Percentiles rank a stretch among this genome's conserved stretches.
Conservation (phyloP, 164 flowering plant genomes). For the Magnolia officinalis region DNA sequence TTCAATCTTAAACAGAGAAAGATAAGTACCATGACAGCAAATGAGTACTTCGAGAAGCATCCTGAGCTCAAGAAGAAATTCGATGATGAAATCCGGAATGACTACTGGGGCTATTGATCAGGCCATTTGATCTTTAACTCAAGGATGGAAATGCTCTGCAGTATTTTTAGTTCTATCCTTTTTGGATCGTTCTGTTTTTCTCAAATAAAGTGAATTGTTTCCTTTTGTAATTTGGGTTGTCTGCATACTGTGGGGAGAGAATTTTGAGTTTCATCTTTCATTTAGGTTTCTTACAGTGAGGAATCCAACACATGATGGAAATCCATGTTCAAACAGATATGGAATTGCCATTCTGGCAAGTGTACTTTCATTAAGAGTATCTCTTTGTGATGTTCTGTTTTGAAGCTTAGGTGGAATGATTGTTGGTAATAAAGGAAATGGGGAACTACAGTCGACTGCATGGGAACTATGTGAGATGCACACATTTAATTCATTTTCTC, state of each 20-base stretch:
- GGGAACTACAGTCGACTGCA: too few species aligned
- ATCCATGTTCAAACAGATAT: background rate
- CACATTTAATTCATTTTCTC: too few species aligned
- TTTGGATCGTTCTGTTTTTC: background rate
- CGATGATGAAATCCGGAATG: constrained; percentile 91
- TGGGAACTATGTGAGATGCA: too few species aligned
- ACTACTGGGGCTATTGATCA: constrained; percentile 86
- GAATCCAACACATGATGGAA: background rate
- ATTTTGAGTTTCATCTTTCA: background rate
- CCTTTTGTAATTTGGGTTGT: background rate
- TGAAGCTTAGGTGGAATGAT: background rate
- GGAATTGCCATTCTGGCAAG: background rate
- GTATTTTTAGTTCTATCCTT: constrained; percentile 3
- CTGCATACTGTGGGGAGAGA: background rate
- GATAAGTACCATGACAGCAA: constrained; percentile 88
- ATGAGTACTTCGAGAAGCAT: constrained; percentile 91
- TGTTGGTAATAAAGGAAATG: too few species aligned
- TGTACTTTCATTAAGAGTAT: background rate
- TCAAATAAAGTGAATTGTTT: constrained; percentile 14
- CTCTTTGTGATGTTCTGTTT: background rate
- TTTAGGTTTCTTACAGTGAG: background rate
- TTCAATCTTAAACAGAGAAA: constrained; percentile 49
- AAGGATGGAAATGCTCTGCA: background rate
- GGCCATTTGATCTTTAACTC: background rate
- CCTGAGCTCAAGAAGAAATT: constrained; percentile 92